A percentile compares a stretch with the other conserved stretches of the same genome.
Conservation (phyloP, 768 basidiomycete species). For the Amanita exitialis region DNA sequence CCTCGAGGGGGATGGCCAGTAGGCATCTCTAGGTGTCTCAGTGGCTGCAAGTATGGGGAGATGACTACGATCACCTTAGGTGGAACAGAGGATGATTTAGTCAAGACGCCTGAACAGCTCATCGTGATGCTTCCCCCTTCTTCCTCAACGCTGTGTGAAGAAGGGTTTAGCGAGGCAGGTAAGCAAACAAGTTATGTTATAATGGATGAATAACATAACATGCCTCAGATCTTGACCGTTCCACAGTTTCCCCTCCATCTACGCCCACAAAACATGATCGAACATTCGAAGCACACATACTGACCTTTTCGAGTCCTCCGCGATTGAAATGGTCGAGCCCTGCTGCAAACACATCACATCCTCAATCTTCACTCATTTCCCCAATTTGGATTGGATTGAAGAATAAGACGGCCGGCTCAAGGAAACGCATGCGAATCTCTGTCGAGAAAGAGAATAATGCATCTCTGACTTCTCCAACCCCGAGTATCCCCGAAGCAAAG, state of each 20-base stretch:
- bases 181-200: not conserved
- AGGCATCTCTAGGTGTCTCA: conserved; percentile 24
- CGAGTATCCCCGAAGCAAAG: not conserved
- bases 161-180: not conserved
- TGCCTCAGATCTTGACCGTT: not conserved
- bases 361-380: conserved; percentile 11
- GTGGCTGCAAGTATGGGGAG: not conserved
- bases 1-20: conserved; percentile 48
- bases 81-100: not conserved
- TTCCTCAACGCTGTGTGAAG: conserved; percentile 16
- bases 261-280: conserved; percentile 13
- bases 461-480: conserved; percentile 17
- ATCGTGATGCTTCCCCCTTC: conserved; percentile 5
- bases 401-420: not conserved
- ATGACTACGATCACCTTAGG: not conserved
- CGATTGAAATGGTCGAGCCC: not conserved
- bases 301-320: not conserved
- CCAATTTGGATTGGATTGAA: not conserved
- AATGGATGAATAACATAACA: not conserved
- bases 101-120: not conserved
- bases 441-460: conserved; percentile 50
- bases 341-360: not conserved
- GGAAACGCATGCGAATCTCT: conserved; percentile 1
- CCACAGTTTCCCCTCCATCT: conserved; percentile 19
- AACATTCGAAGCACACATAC: conserved; percentile 4